Base-by-base conservation (phyloP, 2,329 filamentous ascomycete species). In the Ophiostoma piceae region DNA sequence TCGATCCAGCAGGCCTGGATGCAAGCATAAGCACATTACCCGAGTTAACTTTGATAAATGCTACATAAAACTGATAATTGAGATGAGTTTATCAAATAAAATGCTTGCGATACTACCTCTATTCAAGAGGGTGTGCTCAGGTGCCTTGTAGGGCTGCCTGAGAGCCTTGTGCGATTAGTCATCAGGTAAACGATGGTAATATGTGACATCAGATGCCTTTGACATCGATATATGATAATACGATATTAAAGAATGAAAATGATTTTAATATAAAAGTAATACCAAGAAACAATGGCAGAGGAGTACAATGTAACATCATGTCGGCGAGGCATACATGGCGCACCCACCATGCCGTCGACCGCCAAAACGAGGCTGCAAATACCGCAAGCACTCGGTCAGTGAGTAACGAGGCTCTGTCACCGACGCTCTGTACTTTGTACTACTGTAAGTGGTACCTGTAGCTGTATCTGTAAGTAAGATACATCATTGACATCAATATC, bases 351-450 rank as follows among this genome's bases (percentile, higher is more conserved):
- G 51, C 51, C 51, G 51, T 57, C 51, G 16, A 57, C 51, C 9
- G 51, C 12, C 51, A 57, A 57, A 57, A 57, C 51, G 51, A 57
- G 51, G 51, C 51, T 26, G 51, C 51, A 57, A 57, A 57, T 57
- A 14, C n/a, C 51, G 51, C 51, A 57, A 57, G 51, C 8, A 26
- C 51, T 57, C 51, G 51, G 51, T 57, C 26, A 26, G 22, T 57
- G 9, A 14, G 9, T 22, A 54, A 19, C 51, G 51, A 22, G 51
- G 51, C 51, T 57, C 51, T 57, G 51, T 57, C 51, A 57, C 51
- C 51, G 51, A 26, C 51, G n/a, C 6, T 47, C 43, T 47, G 6
- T 47, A 47, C 6, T 47, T 16, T 47, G 6, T 47, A 47, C 19
- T 47, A n/a, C 43, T 47, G 5, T 7, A n/a, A 16, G 41, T 16